Base-by-base conservation (phyloP, 352 stramenopile genomes). In the Pythium inflatum region DNA sequence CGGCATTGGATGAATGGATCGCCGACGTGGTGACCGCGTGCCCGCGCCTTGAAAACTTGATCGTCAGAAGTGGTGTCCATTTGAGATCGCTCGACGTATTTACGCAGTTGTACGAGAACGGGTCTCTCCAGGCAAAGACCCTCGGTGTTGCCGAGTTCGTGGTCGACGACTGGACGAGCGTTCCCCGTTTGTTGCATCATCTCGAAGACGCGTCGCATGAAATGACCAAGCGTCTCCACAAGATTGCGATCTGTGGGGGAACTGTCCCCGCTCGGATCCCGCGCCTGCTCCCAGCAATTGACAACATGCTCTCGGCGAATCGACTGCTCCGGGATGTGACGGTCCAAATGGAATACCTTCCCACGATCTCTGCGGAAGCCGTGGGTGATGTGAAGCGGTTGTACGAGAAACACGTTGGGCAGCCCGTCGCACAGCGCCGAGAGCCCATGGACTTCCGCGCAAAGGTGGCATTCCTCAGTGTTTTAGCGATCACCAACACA, bases 401-500 rank as follows among this genome's bases (percentile, higher is more conserved):
- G 12, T 22, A 58, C 33, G 50, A 41, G n/a, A 41, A 40, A 13
- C 50, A 58, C 27, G 22, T 43, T 25, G 50, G 33, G 5, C 6
- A 24, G 18, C 50, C 28, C 28, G 28, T 38, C 1, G 14, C 28
- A 11, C 6, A 16, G 5, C 50, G 50, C 18, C 28, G 33, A 12
- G 50, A 38, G 28, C 24, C 50, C 16, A 28, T 58, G 50, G 50
- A 38, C 3, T 18, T 12, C 27, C 28, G 27, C 3, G 25, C 50
- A 11, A 58, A 58, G 33, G 41, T 41, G 33, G 50, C 50, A 3
- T 58, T 58, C 33, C 24, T 58, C 27, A 43, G 50, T 22, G 50
- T 41, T n/a, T n/a, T n/a, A n/a, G n/a, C n/a, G n/a, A n/a, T n/a
- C n/a, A n/a, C n/a, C n/a, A n/a, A n/a, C n/a, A 16, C 2, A 1